A percentile compares a stretch with the other conserved stretches of the same genome.
Conservation (phyloP, 306 rosid species). For the Lablab purpureus region DNA sequence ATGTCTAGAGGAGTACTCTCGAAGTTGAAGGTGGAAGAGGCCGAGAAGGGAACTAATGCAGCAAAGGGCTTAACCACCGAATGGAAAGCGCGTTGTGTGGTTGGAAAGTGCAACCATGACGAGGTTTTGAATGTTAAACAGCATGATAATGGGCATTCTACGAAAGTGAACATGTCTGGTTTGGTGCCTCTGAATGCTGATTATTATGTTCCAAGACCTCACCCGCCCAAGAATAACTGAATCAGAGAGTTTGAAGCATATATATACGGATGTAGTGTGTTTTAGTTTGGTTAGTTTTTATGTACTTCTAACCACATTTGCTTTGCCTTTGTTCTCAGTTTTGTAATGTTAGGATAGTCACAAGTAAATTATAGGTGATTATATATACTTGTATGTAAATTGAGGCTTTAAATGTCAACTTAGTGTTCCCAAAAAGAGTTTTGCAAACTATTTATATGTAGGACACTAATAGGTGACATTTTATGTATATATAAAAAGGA, state of each 20-base stretch:
- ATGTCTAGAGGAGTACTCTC: conserved; percentile 12
- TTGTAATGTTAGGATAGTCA: conserved; percentile 16
- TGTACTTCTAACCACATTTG: neutral
- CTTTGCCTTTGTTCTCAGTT: conserved; percentile 24
- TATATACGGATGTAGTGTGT: neutral
- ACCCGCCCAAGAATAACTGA: conserved; percentile 75
- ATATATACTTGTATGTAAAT: conserved; percentile 32
- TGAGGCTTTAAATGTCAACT: neutral
- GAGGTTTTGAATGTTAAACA: neutral
- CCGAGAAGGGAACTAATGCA: neutral
- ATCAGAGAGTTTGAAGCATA: neutral
- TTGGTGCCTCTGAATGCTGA: conserved; percentile 63
- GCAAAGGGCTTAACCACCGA: conserved; percentile 23
- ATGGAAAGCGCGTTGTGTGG: conserved; percentile 1
- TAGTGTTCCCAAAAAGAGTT: neutral
- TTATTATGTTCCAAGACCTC: conserved; percentile 68
- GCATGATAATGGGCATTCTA: conserved; percentile 2
- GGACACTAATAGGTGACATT: no score
- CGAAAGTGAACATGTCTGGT: conserved; percentile 43
- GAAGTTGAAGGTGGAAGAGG: conserved; percentile 11
- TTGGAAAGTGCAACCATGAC: neutral
- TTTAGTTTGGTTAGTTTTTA: conserved; percentile 30
- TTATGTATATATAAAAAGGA: no score
- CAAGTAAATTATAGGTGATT: neutral
- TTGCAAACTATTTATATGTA: neutral